Evolutionary conservation across 352 stramenopile genomes (phyloP).

Genomic region (Globisporangium cylindrosporum): DNA sequence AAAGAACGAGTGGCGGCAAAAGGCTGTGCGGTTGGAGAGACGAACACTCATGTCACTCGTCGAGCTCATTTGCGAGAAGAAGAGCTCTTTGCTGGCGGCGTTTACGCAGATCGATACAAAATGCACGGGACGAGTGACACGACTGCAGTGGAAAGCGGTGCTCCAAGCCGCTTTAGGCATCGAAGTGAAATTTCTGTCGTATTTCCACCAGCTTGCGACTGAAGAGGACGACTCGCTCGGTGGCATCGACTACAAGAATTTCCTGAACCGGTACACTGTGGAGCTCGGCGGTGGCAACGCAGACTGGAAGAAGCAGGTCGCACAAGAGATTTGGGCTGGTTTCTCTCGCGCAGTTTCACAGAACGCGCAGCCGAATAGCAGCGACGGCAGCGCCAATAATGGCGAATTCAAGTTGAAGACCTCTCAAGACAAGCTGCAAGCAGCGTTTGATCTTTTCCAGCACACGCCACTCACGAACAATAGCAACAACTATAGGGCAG

Average conservation of each 20-base stretch:
- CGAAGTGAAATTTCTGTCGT: slow-evolving; percentile 63
- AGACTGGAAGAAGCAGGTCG: slow-evolving; percentile 64
- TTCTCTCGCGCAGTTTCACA: slow-evolving; percentile 58
- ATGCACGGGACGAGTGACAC: slow-evolving; percentile 44
- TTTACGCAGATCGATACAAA: slow-evolving; percentile 45
- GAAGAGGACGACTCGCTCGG: slow-evolving; percentile 30
- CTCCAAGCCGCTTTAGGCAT: slow-evolving; percentile 62
- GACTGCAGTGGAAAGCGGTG: slow-evolving; percentile 65
- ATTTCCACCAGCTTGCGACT: slow-evolving; percentile 62
- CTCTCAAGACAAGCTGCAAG: slow-evolving; percentile 60
- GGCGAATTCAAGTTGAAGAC: slow-evolving; percentile 46
- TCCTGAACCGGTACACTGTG: slow-evolving; percentile 72
- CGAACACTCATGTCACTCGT: slow-evolving; percentile 77
- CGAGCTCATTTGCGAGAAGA: slow-evolving; percentile 82
- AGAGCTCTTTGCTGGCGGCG: slow-evolving; percentile 42
- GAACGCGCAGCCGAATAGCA: slow-evolving; percentile 14
- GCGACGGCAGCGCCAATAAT: slow-evolving; percentile 7
- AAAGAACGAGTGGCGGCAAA: slow-evolving; percentile 79
- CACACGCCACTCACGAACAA: slow-evolving; percentile 8
- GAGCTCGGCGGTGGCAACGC: slow-evolving; percentile 54
- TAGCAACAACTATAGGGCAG: not conserved
- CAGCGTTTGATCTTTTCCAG: slow-evolving; percentile 72
- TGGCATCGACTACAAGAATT: slow-evolving; percentile 67
- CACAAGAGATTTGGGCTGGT: slow-evolving; percentile 68
- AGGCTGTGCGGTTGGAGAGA: slow-evolving; percentile 63